Base-by-base conservation (phyloP, 1,139 yeast genomes). In the Hansenula sp. region DNA sequence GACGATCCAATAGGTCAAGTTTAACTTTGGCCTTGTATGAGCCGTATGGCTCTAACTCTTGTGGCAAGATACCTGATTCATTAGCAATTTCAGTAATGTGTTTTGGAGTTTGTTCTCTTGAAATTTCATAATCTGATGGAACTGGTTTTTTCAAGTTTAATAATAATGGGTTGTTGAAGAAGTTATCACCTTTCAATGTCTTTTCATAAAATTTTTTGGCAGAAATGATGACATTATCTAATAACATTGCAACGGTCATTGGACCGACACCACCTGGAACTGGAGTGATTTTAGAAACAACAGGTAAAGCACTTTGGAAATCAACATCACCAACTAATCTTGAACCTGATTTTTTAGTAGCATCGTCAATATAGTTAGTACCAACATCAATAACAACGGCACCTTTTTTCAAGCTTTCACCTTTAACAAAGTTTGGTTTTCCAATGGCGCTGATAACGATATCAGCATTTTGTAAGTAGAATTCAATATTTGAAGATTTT, bases 231-330 rank as follows among this genome's bases (percentile, higher is more conserved):
- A 91, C 96, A 63, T 93, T 93, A 61, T 86, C 86, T 65, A 91
- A 79, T 47, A 93, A 77, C 86, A 90, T 88, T 41, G 98, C 98
- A 42, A 93, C 98, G 12, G 99, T 93, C 98, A 93, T 93, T 58
- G 99, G 99, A 43, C 99, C 99, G 48, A 93, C 99, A 54, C 99
- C 99, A 62, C 99, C 99, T 41, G 99, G 99, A 47, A 93, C 99
- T 27, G 99, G 99, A 21, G 99, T 93, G 61, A 93, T 77, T 60
- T 76, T 74, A 32, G 84, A 74, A 28, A 95, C 96, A 49, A 76
- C 79, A 45, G 77, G 71, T 41, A 75, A 61, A 45, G 89, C 89
- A 24, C 80, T 69, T 41, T 74, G 83, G 58, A 77, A 90, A 52
- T 91, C 96, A 49, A 91, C 96, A 62, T 93, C 99, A 47, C 99